These are phyloP conservation scores for Phylloporus arenicola DNA, from an alignment of 768 basidiomycete genomes.

Conservation along the genomic window DNA sequence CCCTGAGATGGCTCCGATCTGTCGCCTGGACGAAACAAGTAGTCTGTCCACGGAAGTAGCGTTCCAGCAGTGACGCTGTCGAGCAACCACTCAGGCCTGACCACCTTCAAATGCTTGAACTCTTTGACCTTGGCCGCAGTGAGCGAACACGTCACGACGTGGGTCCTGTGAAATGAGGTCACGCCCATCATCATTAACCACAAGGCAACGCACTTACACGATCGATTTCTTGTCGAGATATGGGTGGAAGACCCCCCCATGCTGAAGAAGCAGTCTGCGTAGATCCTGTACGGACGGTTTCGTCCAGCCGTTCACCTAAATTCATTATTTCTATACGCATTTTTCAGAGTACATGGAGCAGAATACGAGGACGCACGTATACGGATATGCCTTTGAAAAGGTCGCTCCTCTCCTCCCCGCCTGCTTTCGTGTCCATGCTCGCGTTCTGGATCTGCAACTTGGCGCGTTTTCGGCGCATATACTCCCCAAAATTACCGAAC, in stretches of 20 bases:
- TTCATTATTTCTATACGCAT: not conserved
- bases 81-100: conserved; percentile 81
- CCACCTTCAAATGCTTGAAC: conserved; percentile 88
- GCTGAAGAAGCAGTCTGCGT: conserved; percentile 67
- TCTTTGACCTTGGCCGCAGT: conserved; percentile 87
- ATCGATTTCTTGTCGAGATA: conserved; percentile 76
- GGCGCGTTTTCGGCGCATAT: conserved; percentile 85
- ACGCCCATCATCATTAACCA: not conserved
- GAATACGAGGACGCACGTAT: conserved; percentile 55
- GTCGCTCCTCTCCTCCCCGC: conserved; percentile 29
- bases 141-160: conserved; percentile 86
- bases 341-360: not conserved
- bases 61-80: conserved; percentile 64
- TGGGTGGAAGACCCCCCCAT: conserved; percentile 80
- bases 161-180: conserved; percentile 50
- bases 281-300: conserved; percentile 82
- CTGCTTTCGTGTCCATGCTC: conserved; percentile 27
- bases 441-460: conserved; percentile 83
- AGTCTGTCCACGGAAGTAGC: conserved; percentile 79
- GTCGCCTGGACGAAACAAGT: conserved; percentile 49
- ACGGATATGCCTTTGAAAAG: conserved; percentile 75
- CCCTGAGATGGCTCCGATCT: conserved; percentile 49
- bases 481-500: conserved; percentile 83
- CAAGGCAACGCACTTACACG: conserved; percentile 45
- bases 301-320: conserved; percentile 86